These are phyloP conservation scores for Scleroderma citrinum DNA, from an alignment of 768 basidiomycete species.

Conservation along the genomic window DNA sequence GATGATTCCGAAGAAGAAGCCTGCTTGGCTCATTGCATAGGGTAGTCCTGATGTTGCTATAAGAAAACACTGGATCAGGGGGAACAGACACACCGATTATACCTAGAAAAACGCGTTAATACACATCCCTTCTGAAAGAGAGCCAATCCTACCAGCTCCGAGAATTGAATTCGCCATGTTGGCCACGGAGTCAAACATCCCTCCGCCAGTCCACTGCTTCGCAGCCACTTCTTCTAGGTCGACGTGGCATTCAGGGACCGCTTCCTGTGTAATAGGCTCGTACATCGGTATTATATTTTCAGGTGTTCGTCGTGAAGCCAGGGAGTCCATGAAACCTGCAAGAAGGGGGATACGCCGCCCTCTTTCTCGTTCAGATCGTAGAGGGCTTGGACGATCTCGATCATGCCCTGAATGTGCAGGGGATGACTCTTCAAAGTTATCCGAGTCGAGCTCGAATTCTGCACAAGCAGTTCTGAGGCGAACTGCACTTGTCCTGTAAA, in stretches of 20 bases:
- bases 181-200: constrained; percentile 72
- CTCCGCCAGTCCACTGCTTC: constrained; percentile 63
- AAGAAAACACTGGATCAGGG: constrained; percentile 6
- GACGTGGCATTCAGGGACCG: constrained; percentile 10
- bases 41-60: constrained; percentile 60
- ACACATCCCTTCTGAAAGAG: constrained; percentile 3
- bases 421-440: constrained; percentile 63
- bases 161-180: constrained; percentile 97
- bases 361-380: constrained; percentile 31
- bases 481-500: constrained; percentile 6
- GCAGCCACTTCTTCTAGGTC: constrained; percentile 70
- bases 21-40: constrained; percentile 91
- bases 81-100: constrained; percentile 55
- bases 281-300: constrained; percentile 52
- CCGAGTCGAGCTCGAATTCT: constrained; percentile 84
- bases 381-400: constrained; percentile 14
- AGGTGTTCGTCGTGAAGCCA: constrained; percentile 46
- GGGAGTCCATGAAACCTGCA: constrained; percentile 68
- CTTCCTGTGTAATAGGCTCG: constrained; percentile 27
- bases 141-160: constrained; percentile 64
- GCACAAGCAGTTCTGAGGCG: constrained; percentile 7
- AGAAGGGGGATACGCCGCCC: constrained; percentile 72
- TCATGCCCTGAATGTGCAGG: constrained; percentile 26
- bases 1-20: constrained; percentile 83
- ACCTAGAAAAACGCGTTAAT: constrained; percentile 34